Evolutionary conservation across 768 basidiomycete genomes (phyloP).

Genomic region (Saitozyma sp.): DNA sequence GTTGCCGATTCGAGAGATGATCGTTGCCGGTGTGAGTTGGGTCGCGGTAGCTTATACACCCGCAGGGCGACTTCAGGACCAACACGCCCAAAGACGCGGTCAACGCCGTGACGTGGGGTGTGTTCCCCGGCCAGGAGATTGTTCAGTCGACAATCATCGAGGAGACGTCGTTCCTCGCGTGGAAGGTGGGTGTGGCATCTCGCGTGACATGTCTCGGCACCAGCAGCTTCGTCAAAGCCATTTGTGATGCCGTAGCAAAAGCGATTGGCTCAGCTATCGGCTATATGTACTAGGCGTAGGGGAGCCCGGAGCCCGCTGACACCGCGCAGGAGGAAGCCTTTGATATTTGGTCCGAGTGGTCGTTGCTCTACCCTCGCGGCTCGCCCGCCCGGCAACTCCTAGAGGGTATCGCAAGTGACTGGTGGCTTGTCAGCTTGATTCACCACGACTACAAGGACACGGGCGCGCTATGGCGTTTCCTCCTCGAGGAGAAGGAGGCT

Average conservation of each 20-base stretch:
- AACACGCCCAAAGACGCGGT: constrained; percentile 76
- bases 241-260: not conserved
- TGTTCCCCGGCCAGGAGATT: constrained; percentile 95
- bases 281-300: not conserved
- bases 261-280: not conserved
- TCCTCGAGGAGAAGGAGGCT: constrained; percentile 56
- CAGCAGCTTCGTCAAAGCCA: no score
- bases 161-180: constrained; percentile 85
- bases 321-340: constrained; percentile 83
- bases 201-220: no score
- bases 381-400: constrained; percentile 74
- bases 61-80: constrained; percentile 72
- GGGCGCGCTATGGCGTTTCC: constrained; percentile 79
- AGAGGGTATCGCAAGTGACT: constrained; percentile 66
- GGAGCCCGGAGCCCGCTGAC: not conserved
- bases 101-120: constrained; percentile 98
- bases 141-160: constrained; percentile 96
- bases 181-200: constrained; percentile 70
- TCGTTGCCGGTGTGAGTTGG: not conserved
- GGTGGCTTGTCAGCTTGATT: constrained; percentile 88
- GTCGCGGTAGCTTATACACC: not conserved
- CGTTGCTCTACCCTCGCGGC: constrained; percentile 73
- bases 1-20: no score
- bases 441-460: constrained; percentile 88
- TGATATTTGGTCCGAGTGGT: constrained; percentile 94